A percentile compares a stretch with the other conserved stretches of the same genome.
Conservation (phyloP, 2,329 filamentous ascomycete genomes). For the Diaporthe sp. region DNA sequence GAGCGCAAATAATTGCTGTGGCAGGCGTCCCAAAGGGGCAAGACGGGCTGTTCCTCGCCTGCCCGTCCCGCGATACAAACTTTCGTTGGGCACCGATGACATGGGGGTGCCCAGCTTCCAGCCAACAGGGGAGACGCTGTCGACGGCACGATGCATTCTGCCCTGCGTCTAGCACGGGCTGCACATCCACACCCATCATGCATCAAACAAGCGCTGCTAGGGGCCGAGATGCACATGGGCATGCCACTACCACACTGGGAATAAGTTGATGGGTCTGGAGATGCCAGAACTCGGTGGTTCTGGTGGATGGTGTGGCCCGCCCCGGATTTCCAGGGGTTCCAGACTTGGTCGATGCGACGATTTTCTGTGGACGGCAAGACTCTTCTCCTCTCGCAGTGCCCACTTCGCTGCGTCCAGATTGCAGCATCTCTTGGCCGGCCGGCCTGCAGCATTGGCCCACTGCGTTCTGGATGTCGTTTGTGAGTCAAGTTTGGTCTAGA, state of each 20-base stretch:
- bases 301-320: conserved; percentile 28
- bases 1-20: conserved; percentile 24
- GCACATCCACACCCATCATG: conserved; percentile 14
- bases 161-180: conserved; percentile 2
- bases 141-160: conserved; percentile 35
- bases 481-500: conserved; percentile 19
- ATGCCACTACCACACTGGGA: conserved; percentile 12
- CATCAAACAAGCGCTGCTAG: conserved; percentile 5
- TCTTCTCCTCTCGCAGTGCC: conserved; percentile 23
- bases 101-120: conserved; percentile 34
- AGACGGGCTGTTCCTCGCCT: conserved; percentile 25
- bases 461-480: not conserved
- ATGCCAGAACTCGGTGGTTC: conserved; percentile 1
- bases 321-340: conserved; percentile 36
- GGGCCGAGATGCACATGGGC: conserved; percentile 34
- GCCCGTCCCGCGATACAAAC: conserved; percentile 32
- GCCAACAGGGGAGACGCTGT: conserved; percentile 41
- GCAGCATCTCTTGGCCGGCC: conserved; percentile 22
- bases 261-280: conserved; percentile 13
- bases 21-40: conserved; percentile 31
- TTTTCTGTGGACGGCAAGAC: conserved; percentile 19
- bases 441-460: not conserved
- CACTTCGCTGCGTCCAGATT: conserved; percentile 27
- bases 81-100: conserved; percentile 42
- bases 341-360: not conserved